Percentiles rank a stretch among this genome's conserved stretches.
phyloP scores from a whole-genome alignment of 2,329 filamentous ascomycete species.

The Hypoxylon sp. region DNA sequence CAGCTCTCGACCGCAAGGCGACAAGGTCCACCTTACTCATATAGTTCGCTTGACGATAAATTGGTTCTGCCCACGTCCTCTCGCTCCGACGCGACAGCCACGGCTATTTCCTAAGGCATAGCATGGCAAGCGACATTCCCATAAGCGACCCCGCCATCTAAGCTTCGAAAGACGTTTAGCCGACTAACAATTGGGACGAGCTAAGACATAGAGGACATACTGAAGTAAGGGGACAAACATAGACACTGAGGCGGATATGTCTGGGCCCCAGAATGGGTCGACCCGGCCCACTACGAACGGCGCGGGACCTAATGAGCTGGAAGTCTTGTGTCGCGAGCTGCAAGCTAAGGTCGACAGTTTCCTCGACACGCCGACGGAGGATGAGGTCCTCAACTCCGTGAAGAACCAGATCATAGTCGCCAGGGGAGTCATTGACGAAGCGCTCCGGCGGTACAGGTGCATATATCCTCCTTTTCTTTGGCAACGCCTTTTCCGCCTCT shows the following conservation, averaged over 20 bases:
- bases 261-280: conserved; percentile 26
- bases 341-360: conserved; percentile 75
- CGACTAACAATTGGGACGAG: neutral
- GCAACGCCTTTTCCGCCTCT: conserved; percentile 8
- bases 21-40: conserved; percentile 37
- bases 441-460: conserved; percentile 81
- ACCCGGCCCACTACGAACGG: conserved; percentile 32
- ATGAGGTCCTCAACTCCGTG: conserved; percentile 71
- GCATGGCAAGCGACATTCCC: conserved; percentile 28
- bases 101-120: conserved; percentile 4
- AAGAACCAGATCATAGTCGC: conserved; percentile 83
- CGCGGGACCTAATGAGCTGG: conserved; percentile 29
- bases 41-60: conserved; percentile 24
- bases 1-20: conserved; percentile 17
- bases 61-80: neutral
- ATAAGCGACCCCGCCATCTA: conserved; percentile 17
- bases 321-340: conserved; percentile 57
- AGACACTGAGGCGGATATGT: conserved; percentile 16
- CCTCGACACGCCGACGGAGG: conserved; percentile 70
- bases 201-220: neutral
- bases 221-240: neutral
- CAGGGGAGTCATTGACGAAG: conserved; percentile 80
- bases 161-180: conserved; percentile 6
- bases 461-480: conserved; percentile 26
- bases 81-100: conserved; percentile 16